These are phyloP conservation scores for Marsdenia floribunda DNA, from an alignment of 257 asterid genomes.

Conservation along the genomic window DNA sequence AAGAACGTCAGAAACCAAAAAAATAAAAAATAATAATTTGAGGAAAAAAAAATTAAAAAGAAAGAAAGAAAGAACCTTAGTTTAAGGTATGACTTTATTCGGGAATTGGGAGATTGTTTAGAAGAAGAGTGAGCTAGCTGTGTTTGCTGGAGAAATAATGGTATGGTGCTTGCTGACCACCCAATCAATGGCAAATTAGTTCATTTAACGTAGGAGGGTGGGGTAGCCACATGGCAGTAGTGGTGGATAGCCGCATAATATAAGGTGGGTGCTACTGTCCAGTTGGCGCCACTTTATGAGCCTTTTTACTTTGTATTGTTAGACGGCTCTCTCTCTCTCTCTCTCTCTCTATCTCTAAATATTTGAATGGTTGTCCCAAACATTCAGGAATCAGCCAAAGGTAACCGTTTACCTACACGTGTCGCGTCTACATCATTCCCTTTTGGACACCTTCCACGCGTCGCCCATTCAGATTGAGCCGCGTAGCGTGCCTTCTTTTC, in stretches of 20 bases:
- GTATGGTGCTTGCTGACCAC: not conserved
- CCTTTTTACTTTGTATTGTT: not conserved
- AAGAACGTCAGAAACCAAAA: no score
- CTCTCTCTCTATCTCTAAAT: no score
- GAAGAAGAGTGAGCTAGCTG: not conserved
- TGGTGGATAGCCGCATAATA: not conserved
- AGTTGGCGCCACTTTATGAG: not conserved
- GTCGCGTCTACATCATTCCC: not conserved
- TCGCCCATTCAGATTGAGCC: not conserved
- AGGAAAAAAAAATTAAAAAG: no score
- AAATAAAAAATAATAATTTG: no score
- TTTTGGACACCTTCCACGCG: conserved; percentile 13
- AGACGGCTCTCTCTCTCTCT: conserved; percentile 11
- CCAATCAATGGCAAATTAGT: conserved; percentile 1
- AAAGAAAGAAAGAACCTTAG: no score
- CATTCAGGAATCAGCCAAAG: conserved; percentile 17
- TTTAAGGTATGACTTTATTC: no score
- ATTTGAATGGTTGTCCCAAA: conserved; percentile 11
- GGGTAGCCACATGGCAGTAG: conserved; percentile 3
- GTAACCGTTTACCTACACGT: conserved; percentile 17
- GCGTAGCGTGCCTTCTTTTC: conserved; percentile 18
- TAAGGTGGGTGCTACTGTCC: not conserved
- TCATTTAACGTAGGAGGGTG: not conserved
- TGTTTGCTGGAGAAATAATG: not conserved
- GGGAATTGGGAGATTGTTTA: no score